Conservation (phyloP, 371 early-diverging fungal species). For the Haplosporangium sp. region DNA sequence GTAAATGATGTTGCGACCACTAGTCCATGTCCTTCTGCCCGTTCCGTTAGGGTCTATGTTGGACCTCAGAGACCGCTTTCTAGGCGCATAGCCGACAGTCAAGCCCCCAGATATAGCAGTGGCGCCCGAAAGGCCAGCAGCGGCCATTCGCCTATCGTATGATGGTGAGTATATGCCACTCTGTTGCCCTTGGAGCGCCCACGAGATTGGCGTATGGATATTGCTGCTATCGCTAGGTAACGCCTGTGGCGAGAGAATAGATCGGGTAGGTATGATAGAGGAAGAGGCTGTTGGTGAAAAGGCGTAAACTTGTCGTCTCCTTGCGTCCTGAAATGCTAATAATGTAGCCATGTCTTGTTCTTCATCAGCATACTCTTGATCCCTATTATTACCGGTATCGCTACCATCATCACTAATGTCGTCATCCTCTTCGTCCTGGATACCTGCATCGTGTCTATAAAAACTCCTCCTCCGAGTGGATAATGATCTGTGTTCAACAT, state of each 20-base stretch:
- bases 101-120: constrained; percentile 23
- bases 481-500: constrained; percentile 14
- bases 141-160: constrained; percentile 35
- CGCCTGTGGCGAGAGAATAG: constrained; percentile 33
- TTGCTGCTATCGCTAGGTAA: constrained; percentile 2
- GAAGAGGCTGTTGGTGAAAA: constrained; percentile 38
- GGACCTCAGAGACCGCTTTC: constrained; percentile 19
- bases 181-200: constrained; percentile 28
- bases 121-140: constrained; percentile 24
- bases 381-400: not conserved
- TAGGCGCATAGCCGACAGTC: constrained; percentile 39
- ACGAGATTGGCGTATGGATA: constrained; percentile 26
- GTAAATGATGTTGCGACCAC: constrained; percentile 53
- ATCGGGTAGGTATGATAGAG: constrained; percentile 13
- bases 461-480: not conserved
- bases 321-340: constrained; percentile 47
- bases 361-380: constrained; percentile 29
- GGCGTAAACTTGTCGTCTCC: constrained; percentile 36
- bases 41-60: constrained; percentile 29
- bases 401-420: constrained; percentile 3
- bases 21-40: constrained; percentile 52
- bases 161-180: constrained; percentile 17
- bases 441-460: no score
- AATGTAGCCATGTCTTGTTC: constrained; percentile 54
- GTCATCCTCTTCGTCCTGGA: not conserved